These are phyloP conservation scores for Suhomyces panamericanus DNA, from an alignment of 1,139 yeast genomes.

Conservation along the genomic window DNA sequence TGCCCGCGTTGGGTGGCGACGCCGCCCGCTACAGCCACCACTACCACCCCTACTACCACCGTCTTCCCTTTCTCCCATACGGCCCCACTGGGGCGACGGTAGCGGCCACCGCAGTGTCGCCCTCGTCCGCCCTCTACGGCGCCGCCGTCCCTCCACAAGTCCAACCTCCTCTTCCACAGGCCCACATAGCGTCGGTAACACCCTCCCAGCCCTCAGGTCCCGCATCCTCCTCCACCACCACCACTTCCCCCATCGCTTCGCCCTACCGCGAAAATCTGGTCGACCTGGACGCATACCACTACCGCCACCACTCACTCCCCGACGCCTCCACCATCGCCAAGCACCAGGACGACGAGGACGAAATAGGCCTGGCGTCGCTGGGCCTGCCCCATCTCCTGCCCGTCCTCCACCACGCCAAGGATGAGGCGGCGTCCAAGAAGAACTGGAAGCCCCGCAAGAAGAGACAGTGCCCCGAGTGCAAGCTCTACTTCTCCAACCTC, in stretches of 20 bases:
- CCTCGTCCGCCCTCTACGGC: not conserved
- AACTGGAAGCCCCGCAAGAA: constrained; percentile 61
- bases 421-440: constrained; percentile 14
- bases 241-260: constrained; percentile 6
- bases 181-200: no score
- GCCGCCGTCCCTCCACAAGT: no score
- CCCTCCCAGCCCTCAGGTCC: not conserved
- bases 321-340: not conserved
- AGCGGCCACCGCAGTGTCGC: not conserved
- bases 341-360: constrained; percentile 9
- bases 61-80: constrained; percentile 3
- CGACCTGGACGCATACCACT: constrained; percentile 10
- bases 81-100: no score
- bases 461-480: constrained; percentile 84
- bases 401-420: constrained; percentile 9
- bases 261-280: constrained; percentile 10
- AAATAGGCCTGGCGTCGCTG: constrained; percentile 10
- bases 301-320: constrained; percentile 1
- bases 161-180: no score
- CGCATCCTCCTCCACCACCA: not conserved
- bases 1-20: constrained; percentile 19
- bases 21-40: constrained; percentile 9
- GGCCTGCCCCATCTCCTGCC: constrained; percentile 9
- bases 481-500: constrained; percentile 70
- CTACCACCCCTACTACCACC: constrained; percentile 7